phyloP scores from a whole-genome alignment of 1,139 yeast species.

The Zygosaccharomyces sapae region DNA sequence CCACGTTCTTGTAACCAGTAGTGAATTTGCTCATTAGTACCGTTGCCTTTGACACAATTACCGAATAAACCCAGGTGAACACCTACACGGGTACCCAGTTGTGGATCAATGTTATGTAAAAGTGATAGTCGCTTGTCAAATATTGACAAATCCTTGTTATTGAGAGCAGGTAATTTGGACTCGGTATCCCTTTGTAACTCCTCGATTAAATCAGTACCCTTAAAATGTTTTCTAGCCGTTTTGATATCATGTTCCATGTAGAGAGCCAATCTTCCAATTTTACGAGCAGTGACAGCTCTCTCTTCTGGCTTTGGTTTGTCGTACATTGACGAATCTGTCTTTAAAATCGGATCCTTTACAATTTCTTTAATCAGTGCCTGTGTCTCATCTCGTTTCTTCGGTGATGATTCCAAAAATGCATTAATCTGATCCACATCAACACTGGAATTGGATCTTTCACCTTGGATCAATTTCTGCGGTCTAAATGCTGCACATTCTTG shows the following conservation, averaged over 20 bases:
- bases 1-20: slow-evolving; percentile 79
- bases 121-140: slow-evolving; percentile 43
- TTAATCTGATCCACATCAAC: slow-evolving; percentile 49
- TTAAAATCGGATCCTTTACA: slow-evolving; percentile 53
- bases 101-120: slow-evolving; percentile 50
- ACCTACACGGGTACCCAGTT: slow-evolving; percentile 62
- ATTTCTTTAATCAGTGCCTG: slow-evolving; percentile 44
- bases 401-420: slow-evolving; percentile 53
- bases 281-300: slow-evolving; percentile 50
- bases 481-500: slow-evolving; percentile 24
- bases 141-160: slow-evolving; percentile 37
- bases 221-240: slow-evolving; percentile 23
- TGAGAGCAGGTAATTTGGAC: slow-evolving; percentile 18
- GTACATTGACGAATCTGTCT: slow-evolving; percentile 47
- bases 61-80: slow-evolving; percentile 70
- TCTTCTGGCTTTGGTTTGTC: slow-evolving; percentile 49
- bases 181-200: slow-evolving; percentile 23
- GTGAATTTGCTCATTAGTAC: slow-evolving; percentile 53
- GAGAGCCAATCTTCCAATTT: slow-evolving; percentile 48
- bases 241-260: slow-evolving; percentile 46
- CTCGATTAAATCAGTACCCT: slow-evolving; percentile 26
- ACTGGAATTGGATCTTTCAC: slow-evolving; percentile 47
- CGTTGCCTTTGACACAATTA: slow-evolving; percentile 67
- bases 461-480: slow-evolving; percentile 38
- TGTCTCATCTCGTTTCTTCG: slow-evolving; percentile 48